Conservation (phyloP, 2,329 filamentous ascomycete species). For the Chaetomium globosum region DNA sequence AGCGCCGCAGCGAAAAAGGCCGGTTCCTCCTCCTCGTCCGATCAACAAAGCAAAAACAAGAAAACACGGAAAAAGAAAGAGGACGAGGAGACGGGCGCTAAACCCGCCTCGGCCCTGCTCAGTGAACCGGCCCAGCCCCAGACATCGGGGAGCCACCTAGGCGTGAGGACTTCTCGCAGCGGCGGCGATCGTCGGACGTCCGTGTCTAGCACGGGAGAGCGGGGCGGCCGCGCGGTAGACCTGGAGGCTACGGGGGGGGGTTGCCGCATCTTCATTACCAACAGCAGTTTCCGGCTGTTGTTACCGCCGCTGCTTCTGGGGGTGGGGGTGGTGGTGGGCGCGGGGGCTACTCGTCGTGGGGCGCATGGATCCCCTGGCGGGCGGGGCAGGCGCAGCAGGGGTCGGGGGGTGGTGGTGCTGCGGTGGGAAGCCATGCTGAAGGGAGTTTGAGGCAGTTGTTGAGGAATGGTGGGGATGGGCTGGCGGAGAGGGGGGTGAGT, state of each 20-base stretch:
- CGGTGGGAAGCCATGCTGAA: constrained; percentile 19
- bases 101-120: constrained; percentile 47
- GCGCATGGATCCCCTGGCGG: constrained; percentile 53
- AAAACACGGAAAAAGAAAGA: neutral
- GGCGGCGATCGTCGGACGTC: neutral
- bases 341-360: constrained; percentile 37
- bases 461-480: constrained; percentile 3
- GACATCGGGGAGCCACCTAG: constrained; percentile 56
- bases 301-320: neutral
- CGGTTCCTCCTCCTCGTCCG: neutral
- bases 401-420: neutral
- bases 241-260: no score
- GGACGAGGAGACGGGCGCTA: neutral
- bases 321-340: constrained; percentile 30
- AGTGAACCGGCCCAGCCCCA: constrained; percentile 61
- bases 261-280: neutral
- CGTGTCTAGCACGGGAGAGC: neutral
- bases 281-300: neutral
- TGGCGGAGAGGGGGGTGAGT: neutral
- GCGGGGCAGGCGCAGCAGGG: constrained; percentile 16
- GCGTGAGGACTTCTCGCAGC: constrained; percentile 45
- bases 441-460: constrained; percentile 29
- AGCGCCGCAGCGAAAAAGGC: constrained; percentile 12
- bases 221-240: no score
- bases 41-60: neutral